These are phyloP conservation scores for Malus orientalis DNA, from an alignment of 306 rosid species.

Conservation along the genomic window DNA sequence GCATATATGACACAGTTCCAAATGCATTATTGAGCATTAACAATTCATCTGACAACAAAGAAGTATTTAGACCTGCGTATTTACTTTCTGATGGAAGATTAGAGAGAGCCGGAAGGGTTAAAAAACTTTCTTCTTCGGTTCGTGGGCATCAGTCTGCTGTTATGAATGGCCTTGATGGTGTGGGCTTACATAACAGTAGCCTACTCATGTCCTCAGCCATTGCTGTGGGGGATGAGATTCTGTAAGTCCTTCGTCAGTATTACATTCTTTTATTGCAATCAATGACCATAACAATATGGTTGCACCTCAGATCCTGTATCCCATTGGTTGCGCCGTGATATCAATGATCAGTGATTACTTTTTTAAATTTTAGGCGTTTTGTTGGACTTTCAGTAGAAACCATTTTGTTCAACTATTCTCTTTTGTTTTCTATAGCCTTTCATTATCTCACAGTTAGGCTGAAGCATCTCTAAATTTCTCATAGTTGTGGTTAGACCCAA, in stretches of 20 bases:
- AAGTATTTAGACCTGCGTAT: constrained; percentile 76
- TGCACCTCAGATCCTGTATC: not conserved
- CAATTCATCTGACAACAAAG: constrained; percentile 31
- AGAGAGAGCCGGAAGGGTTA: constrained; percentile 91
- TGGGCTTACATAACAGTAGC: constrained; percentile 43
- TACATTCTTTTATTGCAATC: constrained; percentile 6
- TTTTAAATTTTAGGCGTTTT: not conserved
- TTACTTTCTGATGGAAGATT: constrained; percentile 88
- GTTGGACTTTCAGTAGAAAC: not conserved
- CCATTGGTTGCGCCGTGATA: not conserved
- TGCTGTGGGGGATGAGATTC: constrained; percentile 91
- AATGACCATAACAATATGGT: not conserved
- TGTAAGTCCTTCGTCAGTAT: constrained; percentile 59
- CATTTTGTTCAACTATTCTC: not conserved
- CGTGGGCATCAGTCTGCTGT: constrained; percentile 28
- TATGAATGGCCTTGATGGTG: constrained; percentile 46
- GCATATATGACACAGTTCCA: constrained; percentile 82
- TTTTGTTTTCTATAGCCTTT: not conserved
- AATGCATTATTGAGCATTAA: constrained; percentile 55
- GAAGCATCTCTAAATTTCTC: not conserved
- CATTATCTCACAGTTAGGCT: not conserved
- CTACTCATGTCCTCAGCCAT: constrained; percentile 66
- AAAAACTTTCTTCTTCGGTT: constrained; percentile 44
- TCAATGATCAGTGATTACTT: not conserved
- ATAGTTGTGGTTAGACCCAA: not conserved